Conservation (phyloP, 1,284 basidiomycete genomes). For the Butyriboletus appendiculatus region DNA sequence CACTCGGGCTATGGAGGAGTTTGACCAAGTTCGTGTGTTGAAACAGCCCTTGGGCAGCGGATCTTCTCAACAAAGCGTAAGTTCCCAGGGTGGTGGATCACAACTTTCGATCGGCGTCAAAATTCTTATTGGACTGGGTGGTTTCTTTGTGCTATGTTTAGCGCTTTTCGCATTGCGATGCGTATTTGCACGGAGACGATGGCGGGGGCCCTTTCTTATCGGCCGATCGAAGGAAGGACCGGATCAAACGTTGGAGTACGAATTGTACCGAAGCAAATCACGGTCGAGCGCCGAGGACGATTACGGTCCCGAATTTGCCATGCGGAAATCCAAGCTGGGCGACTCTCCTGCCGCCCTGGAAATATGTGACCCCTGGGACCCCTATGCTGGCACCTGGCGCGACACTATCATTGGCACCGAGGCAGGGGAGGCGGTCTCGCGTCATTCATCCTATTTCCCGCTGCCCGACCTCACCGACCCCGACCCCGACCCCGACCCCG, state of each 20-base stretch:
- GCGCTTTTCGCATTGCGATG: conserved; percentile 55
- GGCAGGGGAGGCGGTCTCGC: conserved; percentile 20
- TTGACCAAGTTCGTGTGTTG: conserved; percentile 62
- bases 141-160: conserved; percentile 57
- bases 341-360: background rate
- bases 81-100: conserved; percentile 25
- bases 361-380: conserved; percentile 27
- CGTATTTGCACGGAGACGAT: conserved; percentile 44
- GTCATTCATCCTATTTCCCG: conserved; percentile 13
- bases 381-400: conserved; percentile 21
- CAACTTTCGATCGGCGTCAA: conserved; percentile 57
- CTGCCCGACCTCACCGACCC: background rate
- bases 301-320: conserved; percentile 27
- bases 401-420: conserved; percentile 35
- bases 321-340: conserved; percentile 13
- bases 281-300: conserved; percentile 22
- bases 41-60: conserved; percentile 49
- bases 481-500: background rate
- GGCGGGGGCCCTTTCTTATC: conserved; percentile 6
- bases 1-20: conserved; percentile 58
- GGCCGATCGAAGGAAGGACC: conserved; percentile 10
- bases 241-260: conserved; percentile 11
- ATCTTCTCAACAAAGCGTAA: conserved; percentile 7
- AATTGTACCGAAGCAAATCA: conserved; percentile 22
- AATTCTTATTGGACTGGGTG: conserved; percentile 56